Conservation (phyloP, 2,329 filamentous ascomycete species). For the Ophiostoma quercus region DNA sequence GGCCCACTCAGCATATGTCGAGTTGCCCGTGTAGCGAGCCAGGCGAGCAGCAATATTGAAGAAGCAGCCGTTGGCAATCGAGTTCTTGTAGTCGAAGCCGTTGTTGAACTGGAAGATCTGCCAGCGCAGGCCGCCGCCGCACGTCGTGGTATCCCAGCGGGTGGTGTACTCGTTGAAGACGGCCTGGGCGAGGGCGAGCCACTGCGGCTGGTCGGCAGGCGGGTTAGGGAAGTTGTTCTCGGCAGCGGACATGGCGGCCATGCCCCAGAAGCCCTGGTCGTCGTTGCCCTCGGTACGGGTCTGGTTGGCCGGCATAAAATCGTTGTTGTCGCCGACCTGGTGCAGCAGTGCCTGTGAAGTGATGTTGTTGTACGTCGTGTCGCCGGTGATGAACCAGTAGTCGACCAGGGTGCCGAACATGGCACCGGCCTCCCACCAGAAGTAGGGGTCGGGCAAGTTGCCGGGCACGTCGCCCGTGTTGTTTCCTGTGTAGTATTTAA, state of each 20-base stretch:
- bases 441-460: constrained; percentile 57
- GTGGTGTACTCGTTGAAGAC: constrained; percentile 72
- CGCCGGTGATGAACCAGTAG: constrained; percentile 67
- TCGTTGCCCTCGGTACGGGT: constrained; percentile 62
- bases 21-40: constrained; percentile 71
- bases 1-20: constrained; percentile 74
- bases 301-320: constrained; percentile 65
- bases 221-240: constrained; percentile 72
- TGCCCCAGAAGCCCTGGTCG: constrained; percentile 80
- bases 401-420: constrained; percentile 67
- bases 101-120: constrained; percentile 76
- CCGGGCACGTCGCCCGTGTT: constrained; percentile 54
- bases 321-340: constrained; percentile 53
- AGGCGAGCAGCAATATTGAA: constrained; percentile 67
- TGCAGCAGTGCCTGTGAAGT: constrained; percentile 55
- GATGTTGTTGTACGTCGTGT: constrained; percentile 58
- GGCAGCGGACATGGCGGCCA: constrained; percentile 72
- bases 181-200: constrained; percentile 72
- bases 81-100: constrained; percentile 65
- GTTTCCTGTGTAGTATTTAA: constrained; percentile 52
- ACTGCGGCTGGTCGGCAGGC: constrained; percentile 57
- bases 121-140: constrained; percentile 74
- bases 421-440: constrained; percentile 71
- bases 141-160: constrained; percentile 63
- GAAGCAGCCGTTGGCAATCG: constrained; percentile 64